These are phyloP conservation scores for Colletotrichum gigasporum DNA, from an alignment of 2,329 filamentous ascomycete species.

Conservation along the genomic window DNA sequence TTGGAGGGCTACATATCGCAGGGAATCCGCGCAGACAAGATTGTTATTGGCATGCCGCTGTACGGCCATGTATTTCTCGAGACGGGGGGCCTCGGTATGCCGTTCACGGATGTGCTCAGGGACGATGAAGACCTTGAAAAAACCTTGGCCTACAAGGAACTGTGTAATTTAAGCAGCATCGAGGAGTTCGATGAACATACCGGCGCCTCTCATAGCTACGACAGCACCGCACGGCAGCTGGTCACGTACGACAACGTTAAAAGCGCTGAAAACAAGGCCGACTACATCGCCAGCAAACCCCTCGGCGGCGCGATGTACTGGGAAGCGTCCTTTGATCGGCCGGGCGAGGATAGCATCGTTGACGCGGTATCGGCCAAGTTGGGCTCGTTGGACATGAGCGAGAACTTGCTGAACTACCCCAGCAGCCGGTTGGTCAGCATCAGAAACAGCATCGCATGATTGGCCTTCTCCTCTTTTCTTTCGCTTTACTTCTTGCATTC, in stretches of 20 bases:
- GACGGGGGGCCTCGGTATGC: conserved; percentile 72
- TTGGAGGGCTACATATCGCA: conserved; percentile 69
- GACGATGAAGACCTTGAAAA: conserved; percentile 67
- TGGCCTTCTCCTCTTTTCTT: background rate
- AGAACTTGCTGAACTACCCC: conserved; percentile 66
- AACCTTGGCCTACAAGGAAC: conserved; percentile 76
- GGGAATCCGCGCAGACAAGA: conserved; percentile 70
- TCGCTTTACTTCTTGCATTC: background rate
- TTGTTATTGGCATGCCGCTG: conserved; percentile 80
- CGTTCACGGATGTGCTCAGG: conserved; percentile 70
- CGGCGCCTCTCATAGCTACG: conserved; percentile 78
- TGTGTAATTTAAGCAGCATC: conserved; percentile 68
- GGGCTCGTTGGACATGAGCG: conserved; percentile 55
- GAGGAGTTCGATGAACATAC: conserved; percentile 66
- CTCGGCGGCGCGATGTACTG: conserved; percentile 87
- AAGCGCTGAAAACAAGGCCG: conserved; percentile 68
- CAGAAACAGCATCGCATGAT: conserved; percentile 36
- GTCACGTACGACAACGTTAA: conserved; percentile 74
- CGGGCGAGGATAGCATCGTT: conserved; percentile 65
- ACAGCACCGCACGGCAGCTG: conserved; percentile 65
- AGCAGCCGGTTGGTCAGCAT: conserved; percentile 68
- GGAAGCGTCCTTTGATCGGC: conserved; percentile 77
- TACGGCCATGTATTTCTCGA: conserved; percentile 80
- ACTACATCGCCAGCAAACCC: conserved; percentile 66
- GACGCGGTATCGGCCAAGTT: conserved; percentile 56